A percentile compares a stretch with the other conserved stretches of the same genome.
These are phyloP conservation scores for Phytopythium helicoides DNA, from an alignment of 352 stramenopile species.

Conservation along the genomic window DNA sequence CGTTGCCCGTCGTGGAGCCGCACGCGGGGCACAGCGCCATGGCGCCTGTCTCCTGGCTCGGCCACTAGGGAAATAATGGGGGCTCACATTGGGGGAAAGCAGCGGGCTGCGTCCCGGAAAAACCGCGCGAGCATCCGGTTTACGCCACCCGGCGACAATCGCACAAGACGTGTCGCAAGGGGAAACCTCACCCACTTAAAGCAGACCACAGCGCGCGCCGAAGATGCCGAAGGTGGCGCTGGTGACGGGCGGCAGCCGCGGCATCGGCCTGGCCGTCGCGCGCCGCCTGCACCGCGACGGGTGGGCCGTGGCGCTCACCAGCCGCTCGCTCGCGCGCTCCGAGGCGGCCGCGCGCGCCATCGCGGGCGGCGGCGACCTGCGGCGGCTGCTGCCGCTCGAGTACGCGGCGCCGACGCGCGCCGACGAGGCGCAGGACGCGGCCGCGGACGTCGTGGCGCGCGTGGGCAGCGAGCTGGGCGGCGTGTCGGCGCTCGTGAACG, in stretches of 20 bases:
- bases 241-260: slow-evolving; percentile 76
- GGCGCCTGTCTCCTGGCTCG: neutral
- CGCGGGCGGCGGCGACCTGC: slow-evolving; percentile 6
- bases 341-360: slow-evolving; percentile 50
- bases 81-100: too few species aligned
- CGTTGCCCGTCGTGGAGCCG: slow-evolving; percentile 19
- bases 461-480: slow-evolving; percentile 46
- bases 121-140: neutral
- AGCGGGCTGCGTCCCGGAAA: neutral
- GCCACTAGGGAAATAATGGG: too few species aligned
- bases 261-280: slow-evolving; percentile 77
- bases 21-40: slow-evolving; percentile 39
- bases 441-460: slow-evolving; percentile 18
- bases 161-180: neutral
- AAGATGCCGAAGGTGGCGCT: slow-evolving; percentile 32
- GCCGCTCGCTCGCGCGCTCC: slow-evolving; percentile 49
- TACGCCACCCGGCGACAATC: neutral
- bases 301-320: slow-evolving; percentile 76
- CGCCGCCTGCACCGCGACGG: slow-evolving; percentile 55
- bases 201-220: neutral
- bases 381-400: slow-evolving; percentile 40
- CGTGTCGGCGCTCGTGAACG: slow-evolving; percentile 69
- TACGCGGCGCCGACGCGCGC: slow-evolving; percentile 63
- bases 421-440: slow-evolving; percentile 7
- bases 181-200: slow-evolving; percentile 1